Base-by-base conservation (phyloP, 495 filamentous ascomycete genomes). In the Aspergillus diversus region DNA sequence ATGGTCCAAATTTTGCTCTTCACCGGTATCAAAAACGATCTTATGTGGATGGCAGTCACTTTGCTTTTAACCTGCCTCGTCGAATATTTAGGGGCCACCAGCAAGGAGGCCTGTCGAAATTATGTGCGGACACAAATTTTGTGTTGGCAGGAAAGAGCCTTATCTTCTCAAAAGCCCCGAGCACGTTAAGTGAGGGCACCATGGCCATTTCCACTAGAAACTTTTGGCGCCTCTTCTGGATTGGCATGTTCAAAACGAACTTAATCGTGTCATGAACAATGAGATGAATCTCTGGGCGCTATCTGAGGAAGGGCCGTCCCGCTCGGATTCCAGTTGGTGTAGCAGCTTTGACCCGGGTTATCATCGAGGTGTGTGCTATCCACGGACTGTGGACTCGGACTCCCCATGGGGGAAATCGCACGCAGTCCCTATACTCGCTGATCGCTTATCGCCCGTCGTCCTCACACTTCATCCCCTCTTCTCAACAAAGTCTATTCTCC, bases 401-500 rank as follows among this genome's bases (percentile, higher is more conserved):
- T 27, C 47, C 47, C 47, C 47, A 50, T 50, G 47, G 47, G 47
- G 47, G 3, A 50, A 50, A 27, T 50, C 47, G 47, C 47, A 50
- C 27, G 47, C n/a, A 50, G 47, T 9, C 5, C 21, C 9, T 17
- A 11, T 9, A 50, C 16, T 50, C 47, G 6, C 47, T 50, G 47
- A 11, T 31, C 47, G 16, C 21, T 50, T 27, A 17, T 50, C 39
- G 21, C 21, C 1, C 21, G n/a, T 2, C 21, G 21, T 31, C 16
- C 47, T 27, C 47, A 27, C 6, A 50, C 17, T 27, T 17, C 47
- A 50, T 31, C 16, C 47, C 47, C 47, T 50, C 47, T 31, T 27
- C 47, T 9, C 21, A 1, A 50, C n/a, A 21, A 43, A 43, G 39
- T 43, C 39, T 43, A 43, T 11, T 50, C 47, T 31, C 16, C 47